Evolutionary conservation across 108 stramenopile species (phyloP), one percentile per base, ranked within the genome.

Genomic region (Cyclotella baltica): DNA sequence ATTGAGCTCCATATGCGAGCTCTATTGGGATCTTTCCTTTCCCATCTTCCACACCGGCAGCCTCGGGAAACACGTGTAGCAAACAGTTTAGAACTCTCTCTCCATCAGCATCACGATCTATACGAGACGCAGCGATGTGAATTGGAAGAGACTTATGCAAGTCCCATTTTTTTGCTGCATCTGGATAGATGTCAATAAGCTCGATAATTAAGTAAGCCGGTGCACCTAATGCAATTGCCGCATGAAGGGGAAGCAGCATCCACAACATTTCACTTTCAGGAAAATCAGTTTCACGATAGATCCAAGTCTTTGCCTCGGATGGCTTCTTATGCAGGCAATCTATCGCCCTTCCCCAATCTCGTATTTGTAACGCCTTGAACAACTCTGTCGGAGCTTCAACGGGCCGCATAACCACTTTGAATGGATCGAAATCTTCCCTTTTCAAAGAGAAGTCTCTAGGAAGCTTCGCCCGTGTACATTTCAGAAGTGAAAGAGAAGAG

Each of bases 201-300:
- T 72, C 59, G 28, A 72, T 23, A 31, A 62, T 72, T 16, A 72
- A 47, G 36, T 61, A 72, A 23, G 46, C 27, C 19, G 71, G 71
- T 33, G 71, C 71, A 36, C 71, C 71, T 18, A 62, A 28, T 0
- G 56, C 36, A 23, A 72, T 72, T 2, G 71, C 43, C 11, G 71
- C 71, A 48, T 72, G 71, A 0, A 72, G 71, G 3, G 71, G 71
- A 48, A 72, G 46, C 40, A 56, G 67, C 4, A 34, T 47, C 65
- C 46, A 66, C 4, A 51, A 10, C 69, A 55, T 33, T 31, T 47
- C 29, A 30, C 33, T 67, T 25, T 43, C 40, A 3, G 64, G 64
- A 11, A 61, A 61, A 33, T 61, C 59, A 19, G 47, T 52, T 48
- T 72, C 59, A 22, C 38, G 58, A 15, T 27, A 61, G n/a, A 72